Evolutionary conservation across 345 rosid genomes (phyloP).

Genomic region (Eucalyptus erythrocorys): DNA sequence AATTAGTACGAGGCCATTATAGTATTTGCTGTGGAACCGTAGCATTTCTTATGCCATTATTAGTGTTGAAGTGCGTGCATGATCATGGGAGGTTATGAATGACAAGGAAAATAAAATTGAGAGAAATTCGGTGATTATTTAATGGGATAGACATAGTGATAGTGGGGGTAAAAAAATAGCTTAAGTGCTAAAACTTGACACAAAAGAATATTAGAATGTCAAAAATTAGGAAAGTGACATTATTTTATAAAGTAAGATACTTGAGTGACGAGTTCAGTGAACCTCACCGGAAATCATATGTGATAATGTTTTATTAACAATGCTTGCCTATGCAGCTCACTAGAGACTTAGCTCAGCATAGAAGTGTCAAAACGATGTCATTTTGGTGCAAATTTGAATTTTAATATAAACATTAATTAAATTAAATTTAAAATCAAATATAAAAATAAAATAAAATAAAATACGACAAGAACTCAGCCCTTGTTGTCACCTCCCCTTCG

Average conservation of each 20-base stretch:
- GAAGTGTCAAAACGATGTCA: fast-evolving
- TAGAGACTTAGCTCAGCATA: fast-evolving
- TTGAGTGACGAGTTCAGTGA: fast-evolving
- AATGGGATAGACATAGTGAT: neutral
- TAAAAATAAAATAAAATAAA: no score
- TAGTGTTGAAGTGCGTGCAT: neutral
- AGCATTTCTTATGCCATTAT: neutral
- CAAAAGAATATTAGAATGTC: fast-evolving
- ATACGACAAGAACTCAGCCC: no score
- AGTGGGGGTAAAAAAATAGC: neutral
- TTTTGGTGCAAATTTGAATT: no score
- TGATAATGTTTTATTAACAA: no score
- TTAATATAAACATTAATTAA: no score
- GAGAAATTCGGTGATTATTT: neutral
- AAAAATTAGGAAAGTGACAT: no score
- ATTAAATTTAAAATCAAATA: no score
- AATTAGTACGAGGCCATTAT: neutral
- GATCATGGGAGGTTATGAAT: neutral
- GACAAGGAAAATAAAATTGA: neutral
- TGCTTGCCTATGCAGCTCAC: fast-evolving
- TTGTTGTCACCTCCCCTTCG: fast-evolving
- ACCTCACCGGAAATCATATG: fast-evolving
- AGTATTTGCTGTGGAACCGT: neutral
- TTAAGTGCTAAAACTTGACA: no score
- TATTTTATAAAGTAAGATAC: no score